Conservation (phyloP, 306 rosid species). For the Vigna reflexopilosa region DNA sequence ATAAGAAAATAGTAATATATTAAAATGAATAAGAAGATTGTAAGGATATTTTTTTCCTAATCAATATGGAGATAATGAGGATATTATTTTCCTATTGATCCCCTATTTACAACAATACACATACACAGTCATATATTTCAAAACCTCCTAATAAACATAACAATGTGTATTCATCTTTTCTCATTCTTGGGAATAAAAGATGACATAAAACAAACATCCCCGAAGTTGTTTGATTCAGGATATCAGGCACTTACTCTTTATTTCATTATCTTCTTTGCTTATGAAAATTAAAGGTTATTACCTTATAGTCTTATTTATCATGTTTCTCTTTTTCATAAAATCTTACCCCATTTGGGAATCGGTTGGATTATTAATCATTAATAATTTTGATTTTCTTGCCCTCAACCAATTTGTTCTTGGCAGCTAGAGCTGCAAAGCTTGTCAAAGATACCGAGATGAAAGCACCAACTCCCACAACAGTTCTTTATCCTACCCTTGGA, state of each 20-base stretch:
- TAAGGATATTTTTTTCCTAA: no score
- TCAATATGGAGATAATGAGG: no score
- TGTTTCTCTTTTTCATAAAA: neutral
- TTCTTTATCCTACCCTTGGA: conserved; percentile 86
- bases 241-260: neutral
- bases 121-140: no score
- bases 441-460: conserved; percentile 78
- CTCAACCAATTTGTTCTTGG: conserved; percentile 38
- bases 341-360: neutral
- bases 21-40: no score
- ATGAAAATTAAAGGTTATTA: neutral
- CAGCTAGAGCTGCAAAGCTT: conserved; percentile 90
- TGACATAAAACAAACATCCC: no score
- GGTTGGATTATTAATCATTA: conserved; percentile 7
- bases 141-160: no score
- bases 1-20: no score
- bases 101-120: no score
- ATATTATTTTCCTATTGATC: no score
- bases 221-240: conserved; percentile 14
- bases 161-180: no score
- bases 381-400: conserved; percentile 7
- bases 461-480: conserved; percentile 81
- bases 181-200: no score
- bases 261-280: neutral
- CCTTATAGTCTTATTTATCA: neutral